These are phyloP conservation scores for Sporothrix luriei DNA, from an alignment of 2,329 filamentous ascomycete species.

Conservation along the genomic window DNA sequence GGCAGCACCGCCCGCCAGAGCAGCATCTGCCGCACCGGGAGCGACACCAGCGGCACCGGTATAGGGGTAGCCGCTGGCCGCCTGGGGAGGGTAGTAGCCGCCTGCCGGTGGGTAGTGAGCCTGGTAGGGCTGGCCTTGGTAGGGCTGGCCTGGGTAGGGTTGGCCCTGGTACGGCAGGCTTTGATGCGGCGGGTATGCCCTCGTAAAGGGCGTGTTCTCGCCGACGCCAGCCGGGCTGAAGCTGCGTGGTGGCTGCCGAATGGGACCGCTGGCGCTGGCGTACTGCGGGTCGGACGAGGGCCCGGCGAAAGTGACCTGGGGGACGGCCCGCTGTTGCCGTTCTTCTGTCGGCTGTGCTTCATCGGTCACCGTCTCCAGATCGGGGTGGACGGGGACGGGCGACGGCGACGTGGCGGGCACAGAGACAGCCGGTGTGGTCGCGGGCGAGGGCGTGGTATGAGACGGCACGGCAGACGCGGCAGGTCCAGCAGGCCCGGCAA, in stretches of 20 bases:
- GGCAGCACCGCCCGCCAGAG: neutral
- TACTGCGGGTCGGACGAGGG: neutral
- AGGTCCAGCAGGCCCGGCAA: constrained; percentile 16
- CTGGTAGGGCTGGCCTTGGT: neutral
- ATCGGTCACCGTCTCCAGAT: neutral
- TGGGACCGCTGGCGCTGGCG: neutral
- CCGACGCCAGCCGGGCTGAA: constrained; percentile 16
- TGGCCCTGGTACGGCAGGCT: neutral
- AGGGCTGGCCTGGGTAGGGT: neutral
- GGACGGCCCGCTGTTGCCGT: neutral
- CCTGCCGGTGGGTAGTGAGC: neutral
- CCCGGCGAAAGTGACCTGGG: constrained; percentile 11
- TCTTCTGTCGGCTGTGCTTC: neutral
- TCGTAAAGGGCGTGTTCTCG: constrained; percentile 25
- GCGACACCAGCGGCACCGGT: neutral
- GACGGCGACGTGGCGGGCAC: neutral
- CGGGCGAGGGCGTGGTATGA: neutral
- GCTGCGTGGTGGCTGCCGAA: constrained; percentile 13
- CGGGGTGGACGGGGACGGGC: constrained; percentile 15
- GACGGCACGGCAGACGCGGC: neutral
- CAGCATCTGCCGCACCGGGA: neutral
- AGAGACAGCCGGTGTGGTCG: neutral
- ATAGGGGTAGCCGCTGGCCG: constrained; percentile 18
- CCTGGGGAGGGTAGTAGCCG: constrained; percentile 17
- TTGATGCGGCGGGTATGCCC: neutral